These are phyloP conservation scores for Apodospora peruviana DNA, from an alignment of 495 filamentous ascomycete species.

Conservation along the genomic window DNA sequence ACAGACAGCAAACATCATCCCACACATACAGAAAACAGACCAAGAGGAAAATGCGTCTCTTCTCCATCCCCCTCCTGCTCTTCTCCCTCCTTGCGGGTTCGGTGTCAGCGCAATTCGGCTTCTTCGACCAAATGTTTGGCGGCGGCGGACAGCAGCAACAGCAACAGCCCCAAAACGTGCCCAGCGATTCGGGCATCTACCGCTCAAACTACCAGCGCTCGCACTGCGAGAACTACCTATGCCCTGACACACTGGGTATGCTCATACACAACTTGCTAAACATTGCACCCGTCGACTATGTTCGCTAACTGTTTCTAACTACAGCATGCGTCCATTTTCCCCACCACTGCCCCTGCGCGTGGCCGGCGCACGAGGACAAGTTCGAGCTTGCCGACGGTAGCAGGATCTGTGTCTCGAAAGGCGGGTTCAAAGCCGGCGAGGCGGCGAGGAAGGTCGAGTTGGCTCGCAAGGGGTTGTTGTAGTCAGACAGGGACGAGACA, in stretches of 20 bases:
- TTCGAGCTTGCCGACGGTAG: constrained; percentile 79
- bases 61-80: constrained; percentile 30
- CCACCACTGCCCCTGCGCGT: constrained; percentile 88
- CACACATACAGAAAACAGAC: neutral
- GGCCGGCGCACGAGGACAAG: constrained; percentile 78
- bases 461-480: constrained; percentile 77
- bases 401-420: constrained; percentile 73
- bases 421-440: constrained; percentile 71
- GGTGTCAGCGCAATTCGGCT: constrained; percentile 65
- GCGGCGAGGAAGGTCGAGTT: constrained; percentile 73
- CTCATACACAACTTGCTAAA: neutral
- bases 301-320: constrained; percentile 68
- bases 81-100: constrained; percentile 23
- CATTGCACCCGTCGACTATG: constrained; percentile 78
- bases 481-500: too few species aligned
- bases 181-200: constrained; percentile 74
- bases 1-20: too few species aligned
- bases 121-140: constrained; percentile 78
- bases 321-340: constrained; percentile 83
- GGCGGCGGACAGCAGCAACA: constrained; percentile 44
- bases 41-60: too few species aligned
- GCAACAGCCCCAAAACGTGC: constrained; percentile 65
- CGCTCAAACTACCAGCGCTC: constrained; percentile 62
- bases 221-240: constrained; percentile 85
- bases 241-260: constrained; percentile 70